Evolutionary conservation across 2,329 filamentous ascomycete species (phyloP).

Genomic region (Exophiala sideris): DNA sequence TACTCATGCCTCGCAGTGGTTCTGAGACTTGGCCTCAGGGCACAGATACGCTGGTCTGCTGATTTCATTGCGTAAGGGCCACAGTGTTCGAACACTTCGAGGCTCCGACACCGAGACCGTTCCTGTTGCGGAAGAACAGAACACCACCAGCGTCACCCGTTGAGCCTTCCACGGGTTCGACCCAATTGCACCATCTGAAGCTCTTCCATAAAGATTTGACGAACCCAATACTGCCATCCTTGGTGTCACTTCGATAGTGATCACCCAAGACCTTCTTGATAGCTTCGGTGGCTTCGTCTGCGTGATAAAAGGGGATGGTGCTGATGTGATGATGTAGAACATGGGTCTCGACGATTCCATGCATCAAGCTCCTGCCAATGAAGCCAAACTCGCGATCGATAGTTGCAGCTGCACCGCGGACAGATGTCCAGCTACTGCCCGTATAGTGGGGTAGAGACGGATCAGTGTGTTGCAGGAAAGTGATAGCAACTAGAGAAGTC

Average conservation of each 20-base stretch:
- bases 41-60: too few species aligned
- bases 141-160: constrained; percentile 78
- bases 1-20: too few species aligned
- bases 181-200: constrained; percentile 90
- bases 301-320: constrained; percentile 94
- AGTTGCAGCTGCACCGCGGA: constrained; percentile 88
- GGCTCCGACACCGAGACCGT: constrained; percentile 70
- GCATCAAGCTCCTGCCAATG: constrained; percentile 82
- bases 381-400: constrained; percentile 98
- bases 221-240: constrained; percentile 78
- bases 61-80: not conserved
- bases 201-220: constrained; percentile 75
- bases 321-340: constrained; percentile 97
- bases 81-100: constrained; percentile 9
- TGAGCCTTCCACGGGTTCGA: constrained; percentile 83
- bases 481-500: constrained; percentile 74
- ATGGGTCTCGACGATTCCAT: constrained; percentile 97
- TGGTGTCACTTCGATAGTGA: constrained; percentile 84
- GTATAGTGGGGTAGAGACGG: constrained; percentile 91
- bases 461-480: constrained; percentile 95
- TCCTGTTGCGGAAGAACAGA: constrained; percentile 92
- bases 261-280: constrained; percentile 93
- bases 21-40: too few species aligned
- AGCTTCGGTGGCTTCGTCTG: constrained; percentile 88
- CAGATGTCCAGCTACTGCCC: constrained; percentile 81